phyloP scores from a whole-genome alignment of 768 basidiomycete genomes.

The Infundibulicybe gibba region DNA sequence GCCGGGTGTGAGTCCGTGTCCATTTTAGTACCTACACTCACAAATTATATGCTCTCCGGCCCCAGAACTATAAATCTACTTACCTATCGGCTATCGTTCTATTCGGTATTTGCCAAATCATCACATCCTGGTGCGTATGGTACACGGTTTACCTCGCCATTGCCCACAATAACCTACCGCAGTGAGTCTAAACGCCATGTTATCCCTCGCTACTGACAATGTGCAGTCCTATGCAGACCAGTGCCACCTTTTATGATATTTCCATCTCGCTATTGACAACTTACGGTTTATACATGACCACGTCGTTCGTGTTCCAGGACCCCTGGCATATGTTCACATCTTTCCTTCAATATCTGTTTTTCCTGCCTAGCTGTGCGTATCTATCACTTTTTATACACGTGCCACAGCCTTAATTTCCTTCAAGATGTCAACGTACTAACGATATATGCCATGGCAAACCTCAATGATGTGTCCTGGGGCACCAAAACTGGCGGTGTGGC shows the following conservation, averaged over 20 bases:
- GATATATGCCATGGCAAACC: conserved; percentile 93
- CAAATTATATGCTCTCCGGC: not conserved
- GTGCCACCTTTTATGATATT: conserved; percentile 77
- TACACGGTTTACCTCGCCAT: conserved; percentile 86
- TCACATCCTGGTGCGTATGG: conserved; percentile 87
- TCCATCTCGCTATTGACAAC: conserved; percentile 75
- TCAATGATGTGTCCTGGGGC: conserved; percentile 90
- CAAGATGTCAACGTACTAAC: conserved; percentile 73
- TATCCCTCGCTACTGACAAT: not conserved
- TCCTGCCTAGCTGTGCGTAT: conserved; percentile 52
- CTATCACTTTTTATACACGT: no score
- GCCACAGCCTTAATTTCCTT: not conserved
- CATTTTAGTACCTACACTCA: conserved; percentile 1
- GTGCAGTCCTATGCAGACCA: conserved; percentile 54
- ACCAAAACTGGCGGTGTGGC: conserved; percentile 68
- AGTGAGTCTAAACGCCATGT: conserved; percentile 41
- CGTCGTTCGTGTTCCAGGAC: conserved; percentile 85
- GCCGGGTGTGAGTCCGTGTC: conserved; percentile 56
- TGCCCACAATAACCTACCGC: conserved; percentile 63
- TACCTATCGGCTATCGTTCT: conserved; percentile 73
- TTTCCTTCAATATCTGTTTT: conserved; percentile 89
- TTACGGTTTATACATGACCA: conserved; percentile 81
- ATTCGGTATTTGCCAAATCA: conserved; percentile 75
- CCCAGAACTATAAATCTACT: conserved; percentile 79
- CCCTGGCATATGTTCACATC: conserved; percentile 98